Evolutionary conservation across 2,329 filamentous ascomycete genomes (phyloP), one percentile per base, ranked within the genome.

Genomic region (Fusarium kyushuense): DNA sequence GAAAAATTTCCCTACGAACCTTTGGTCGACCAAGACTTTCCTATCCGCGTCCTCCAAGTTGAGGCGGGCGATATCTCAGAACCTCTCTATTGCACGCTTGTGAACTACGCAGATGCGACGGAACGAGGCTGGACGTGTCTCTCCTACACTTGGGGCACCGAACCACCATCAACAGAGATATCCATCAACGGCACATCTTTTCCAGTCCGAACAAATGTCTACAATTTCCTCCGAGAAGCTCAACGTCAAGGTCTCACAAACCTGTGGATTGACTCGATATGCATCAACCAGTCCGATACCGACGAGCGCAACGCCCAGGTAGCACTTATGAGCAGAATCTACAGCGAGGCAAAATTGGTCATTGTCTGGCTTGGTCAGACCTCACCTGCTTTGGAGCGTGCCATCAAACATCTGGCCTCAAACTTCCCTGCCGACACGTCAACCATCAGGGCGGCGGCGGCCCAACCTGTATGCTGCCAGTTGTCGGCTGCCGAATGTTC

Each of bases 211-310:
- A 4, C 21, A 0, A 53, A 53, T 35, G 38, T 53, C 6, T 53
- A 45, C 9, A 21, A 27, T 10, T 53, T 53, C 4, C 4, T 45
- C 14, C 12, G 13, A 32, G 19, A 53, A 9, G 49, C 49, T 7
- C 49, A n/a, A 2, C 38, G 21, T 7, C 38, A 13, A 2, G 0
- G 9, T 35, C 49, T 33, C 17, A 35, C 8, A 1, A 45, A 53
- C 3, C 9, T 53, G 0, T 53, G 38, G 49, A 53, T 53, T 35
- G 49, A 53, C 38, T 45, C 49, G 9, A 45, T 53, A 19, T 53
- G 49, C 4, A 53, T 53, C 21, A 45, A 53, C 11, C 38, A 43
- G n/a, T 5, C 6, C 1, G 29, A 53, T 11, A 25, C 12, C 4
- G 21, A 53, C 6, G 49, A 53, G n/a, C 38, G 49, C 1, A 53